Percentiles rank a stretch among this genome's conserved stretches.
phyloP scores from a whole-genome alignment of 495 filamentous ascomycete genomes.

The Lasiosphaeria miniovina region DNA sequence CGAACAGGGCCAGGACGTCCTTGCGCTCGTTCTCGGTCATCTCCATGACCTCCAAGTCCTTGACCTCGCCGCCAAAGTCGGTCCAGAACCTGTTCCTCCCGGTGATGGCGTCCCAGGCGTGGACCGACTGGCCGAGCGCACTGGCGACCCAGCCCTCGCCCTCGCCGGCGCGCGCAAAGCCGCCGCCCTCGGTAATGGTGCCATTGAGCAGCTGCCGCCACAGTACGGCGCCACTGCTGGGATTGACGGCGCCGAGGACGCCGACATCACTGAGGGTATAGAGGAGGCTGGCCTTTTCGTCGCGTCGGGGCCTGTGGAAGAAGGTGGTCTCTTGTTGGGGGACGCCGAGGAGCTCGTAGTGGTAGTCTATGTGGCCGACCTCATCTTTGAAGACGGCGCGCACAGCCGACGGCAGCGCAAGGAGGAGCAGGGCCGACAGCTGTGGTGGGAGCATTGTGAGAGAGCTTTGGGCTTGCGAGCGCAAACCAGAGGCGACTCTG shows the following conservation, averaged over 20 bases:
- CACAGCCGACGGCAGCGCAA: conserved; percentile 39
- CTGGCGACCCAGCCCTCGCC: conserved; percentile 70
- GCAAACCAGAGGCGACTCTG: not conserved
- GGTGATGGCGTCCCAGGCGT: conserved; percentile 79
- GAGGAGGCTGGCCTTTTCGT: conserved; percentile 82
- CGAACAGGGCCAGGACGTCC: conserved; percentile 69
- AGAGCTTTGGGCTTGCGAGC: not conserved
- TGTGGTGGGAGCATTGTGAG: conserved; percentile 13
- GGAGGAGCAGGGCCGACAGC: conserved; percentile 25
- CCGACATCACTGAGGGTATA: conserved; percentile 84
- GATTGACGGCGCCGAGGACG: conserved; percentile 84
- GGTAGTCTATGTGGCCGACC: conserved; percentile 88
- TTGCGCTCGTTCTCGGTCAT: conserved; percentile 61
- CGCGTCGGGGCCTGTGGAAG: conserved; percentile 80
- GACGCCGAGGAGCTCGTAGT: conserved; percentile 80
- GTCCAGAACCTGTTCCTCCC: conserved; percentile 75
- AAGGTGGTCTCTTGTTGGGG: conserved; percentile 83
- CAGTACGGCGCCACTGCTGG: conserved; percentile 74
- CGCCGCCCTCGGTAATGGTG: conserved; percentile 37
- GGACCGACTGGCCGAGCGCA: conserved; percentile 62
- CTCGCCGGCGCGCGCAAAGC: conserved; percentile 68
- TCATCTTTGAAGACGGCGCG: conserved; percentile 84
- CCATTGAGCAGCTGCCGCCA: conserved; percentile 73
- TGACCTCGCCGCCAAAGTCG: conserved; percentile 55
- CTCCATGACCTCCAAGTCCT: conserved; percentile 78